Evolutionary conservation across 768 basidiomycete genomes (phyloP).

Genomic region (Termitomyces bulborhizus): DNA sequence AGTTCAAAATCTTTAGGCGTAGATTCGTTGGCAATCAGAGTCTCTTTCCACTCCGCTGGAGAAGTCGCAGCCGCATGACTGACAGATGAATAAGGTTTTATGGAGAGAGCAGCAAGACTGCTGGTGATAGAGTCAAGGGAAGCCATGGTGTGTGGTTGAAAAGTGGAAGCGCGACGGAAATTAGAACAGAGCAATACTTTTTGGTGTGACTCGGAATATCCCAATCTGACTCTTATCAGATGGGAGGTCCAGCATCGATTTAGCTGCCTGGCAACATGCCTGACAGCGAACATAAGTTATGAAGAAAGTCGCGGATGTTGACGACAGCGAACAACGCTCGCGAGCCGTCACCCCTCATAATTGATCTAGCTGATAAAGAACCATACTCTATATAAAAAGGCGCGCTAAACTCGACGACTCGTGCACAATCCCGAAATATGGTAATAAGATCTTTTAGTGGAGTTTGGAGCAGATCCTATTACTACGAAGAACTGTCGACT

Average conservation of each 20-base stretch:
- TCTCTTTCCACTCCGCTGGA: slow-evolving; percentile 72
- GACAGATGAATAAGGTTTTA: slow-evolving; percentile 46
- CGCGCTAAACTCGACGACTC: neutral
- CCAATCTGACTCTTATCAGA: slow-evolving; percentile 34
- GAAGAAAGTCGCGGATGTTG: slow-evolving; percentile 7
- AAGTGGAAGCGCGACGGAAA: slow-evolving; percentile 10
- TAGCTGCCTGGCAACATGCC: slow-evolving; percentile 22
- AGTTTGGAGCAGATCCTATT: neutral
- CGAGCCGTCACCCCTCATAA: slow-evolving; percentile 6
- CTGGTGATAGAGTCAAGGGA: slow-evolving; percentile 30
- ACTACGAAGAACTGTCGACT: neutral
- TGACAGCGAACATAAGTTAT: slow-evolving; percentile 25
- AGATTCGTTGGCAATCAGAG: slow-evolving; percentile 46
- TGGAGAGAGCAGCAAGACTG: slow-evolving; percentile 47
- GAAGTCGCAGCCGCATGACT: slow-evolving; percentile 60
- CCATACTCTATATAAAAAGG: neutral
- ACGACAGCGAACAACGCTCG: slow-evolving; percentile 14
- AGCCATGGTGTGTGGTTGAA: slow-evolving; percentile 20
- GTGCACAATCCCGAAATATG: neutral
- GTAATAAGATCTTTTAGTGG: neutral
- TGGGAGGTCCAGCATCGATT: slow-evolving; percentile 23
- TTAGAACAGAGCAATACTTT: slow-evolving; percentile 16
- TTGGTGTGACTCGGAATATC: slow-evolving; percentile 30
- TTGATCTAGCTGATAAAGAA: slow-evolving; percentile 16
- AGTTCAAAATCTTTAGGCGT: slow-evolving; percentile 61